Evolutionary conservation across 129 eudicot genomes (phyloP).

Genomic region (Tagetes erecta): DNA sequence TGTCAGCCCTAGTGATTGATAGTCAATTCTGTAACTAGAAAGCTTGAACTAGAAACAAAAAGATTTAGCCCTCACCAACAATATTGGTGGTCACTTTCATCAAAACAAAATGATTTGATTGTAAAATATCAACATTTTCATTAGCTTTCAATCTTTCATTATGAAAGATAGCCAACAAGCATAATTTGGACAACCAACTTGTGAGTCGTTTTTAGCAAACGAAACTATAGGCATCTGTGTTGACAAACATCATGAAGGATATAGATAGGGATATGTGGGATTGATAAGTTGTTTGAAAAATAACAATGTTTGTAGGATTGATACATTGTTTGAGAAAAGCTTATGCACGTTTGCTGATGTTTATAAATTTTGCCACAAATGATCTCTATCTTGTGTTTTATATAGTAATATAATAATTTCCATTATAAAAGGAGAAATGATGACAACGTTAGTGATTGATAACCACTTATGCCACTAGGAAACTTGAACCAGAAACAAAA

Average conservation of each 20-base stretch:
- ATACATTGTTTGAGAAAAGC: too few relatives aligned
- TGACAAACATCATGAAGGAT: too few relatives aligned
- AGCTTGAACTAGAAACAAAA: slow-evolving; percentile 27
- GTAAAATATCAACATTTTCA: background rate
- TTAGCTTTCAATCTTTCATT: background rate
- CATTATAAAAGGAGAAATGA: slow-evolving; percentile 14
- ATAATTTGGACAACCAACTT: background rate
- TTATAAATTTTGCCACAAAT: too few relatives aligned
- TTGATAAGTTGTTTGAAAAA: too few relatives aligned
- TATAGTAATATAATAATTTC: background rate
- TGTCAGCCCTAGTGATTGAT: slow-evolving; percentile 7
- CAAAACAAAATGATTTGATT: slow-evolving; percentile 12
- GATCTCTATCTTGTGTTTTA: background rate
- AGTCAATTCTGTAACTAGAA: slow-evolving; percentile 14
- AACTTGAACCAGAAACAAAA: slow-evolving; percentile 28
- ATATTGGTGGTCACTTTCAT: slow-evolving; percentile 22
- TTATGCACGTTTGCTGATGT: too few relatives aligned
- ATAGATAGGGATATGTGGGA: too few relatives aligned
- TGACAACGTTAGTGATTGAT: slow-evolving; percentile 25
- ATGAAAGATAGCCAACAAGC: slow-evolving; percentile 21
- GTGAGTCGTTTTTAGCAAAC: too few relatives aligned
- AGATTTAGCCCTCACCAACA: slow-evolving; percentile 23
- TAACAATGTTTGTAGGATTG: too few relatives aligned
- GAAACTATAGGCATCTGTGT: too few relatives aligned
- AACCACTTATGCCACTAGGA: slow-evolving; percentile 9